Percentiles rank a stretch among this genome's conserved stretches.
Conservation (phyloP, 768 basidiomycete genomes). For the Suillus subalutaceus region DNA sequence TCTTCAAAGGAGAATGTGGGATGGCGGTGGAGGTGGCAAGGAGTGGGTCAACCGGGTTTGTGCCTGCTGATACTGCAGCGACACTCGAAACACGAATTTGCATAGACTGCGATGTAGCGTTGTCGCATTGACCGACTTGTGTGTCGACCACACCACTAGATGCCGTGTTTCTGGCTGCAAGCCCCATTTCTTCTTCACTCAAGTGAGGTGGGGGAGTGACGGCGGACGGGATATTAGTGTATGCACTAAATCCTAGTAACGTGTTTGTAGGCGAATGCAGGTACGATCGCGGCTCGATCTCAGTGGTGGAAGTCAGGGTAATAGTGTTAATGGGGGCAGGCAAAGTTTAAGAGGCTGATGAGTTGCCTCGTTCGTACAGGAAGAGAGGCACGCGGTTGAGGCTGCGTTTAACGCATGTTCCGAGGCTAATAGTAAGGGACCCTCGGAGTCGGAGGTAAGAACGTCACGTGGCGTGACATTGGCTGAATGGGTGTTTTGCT, state of each 20-base stretch:
- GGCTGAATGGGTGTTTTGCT: neutral
- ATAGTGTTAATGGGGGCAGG: neutral
- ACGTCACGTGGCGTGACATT: neutral
- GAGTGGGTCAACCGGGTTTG: neutral
- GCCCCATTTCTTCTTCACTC: neutral
- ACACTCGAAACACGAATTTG: neutral
- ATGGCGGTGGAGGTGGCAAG: no score
- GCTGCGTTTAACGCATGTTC: conserved; percentile 2
- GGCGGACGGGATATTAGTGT: conserved; percentile 4
- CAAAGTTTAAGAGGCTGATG: neutral
- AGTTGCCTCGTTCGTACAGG: conserved; percentile 8
- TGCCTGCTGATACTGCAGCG: neutral
- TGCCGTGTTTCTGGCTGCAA: neutral
- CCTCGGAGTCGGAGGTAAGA: neutral
- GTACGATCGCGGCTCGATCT: conserved; percentile 3
- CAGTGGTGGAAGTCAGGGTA: neutral
- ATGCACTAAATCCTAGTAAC: neutral
- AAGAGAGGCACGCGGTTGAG: neutral
- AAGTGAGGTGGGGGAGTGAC: neutral
- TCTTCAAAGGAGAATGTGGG: conserved; percentile 2
- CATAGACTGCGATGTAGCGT: neutral
- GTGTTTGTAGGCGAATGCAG: neutral
- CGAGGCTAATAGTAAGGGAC: neutral
- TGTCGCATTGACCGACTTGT: neutral
- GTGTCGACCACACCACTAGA: neutral